These are phyloP conservation scores for Cryptococcus floricola DNA, from an alignment of 1,284 basidiomycete genomes.

Conservation along the genomic window DNA sequence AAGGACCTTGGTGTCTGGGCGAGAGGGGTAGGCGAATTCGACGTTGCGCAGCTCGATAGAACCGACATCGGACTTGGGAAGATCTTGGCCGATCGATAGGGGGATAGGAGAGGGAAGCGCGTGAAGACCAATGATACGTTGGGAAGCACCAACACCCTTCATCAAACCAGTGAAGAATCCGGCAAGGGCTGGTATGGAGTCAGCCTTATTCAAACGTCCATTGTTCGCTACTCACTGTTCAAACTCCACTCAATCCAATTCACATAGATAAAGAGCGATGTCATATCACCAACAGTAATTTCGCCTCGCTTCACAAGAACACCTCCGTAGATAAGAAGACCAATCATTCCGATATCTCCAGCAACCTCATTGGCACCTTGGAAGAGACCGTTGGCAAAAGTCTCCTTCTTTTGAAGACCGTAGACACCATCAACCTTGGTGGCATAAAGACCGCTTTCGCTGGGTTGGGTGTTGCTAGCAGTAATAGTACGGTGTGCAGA, in stretches of 20 bases:
- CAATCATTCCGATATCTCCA: slow-evolving; percentile 47
- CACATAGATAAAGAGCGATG: slow-evolving; percentile 46
- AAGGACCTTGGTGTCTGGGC: slow-evolving; percentile 77
- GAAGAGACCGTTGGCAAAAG: slow-evolving; percentile 46
- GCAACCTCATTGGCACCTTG: slow-evolving; percentile 45
- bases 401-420: slow-evolving; percentile 44
- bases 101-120: slow-evolving; percentile 41
- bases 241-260: slow-evolving; percentile 49
- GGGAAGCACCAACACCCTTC: slow-evolving; percentile 48
- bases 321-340: slow-evolving; percentile 45
- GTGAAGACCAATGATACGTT: slow-evolving; percentile 43
- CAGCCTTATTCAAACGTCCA: neutral
- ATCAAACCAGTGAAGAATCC: slow-evolving; percentile 48
- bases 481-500: slow-evolving; percentile 47
- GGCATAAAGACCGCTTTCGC: slow-evolving; percentile 37
- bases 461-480: slow-evolving; percentile 42
- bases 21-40: slow-evolving; percentile 84
- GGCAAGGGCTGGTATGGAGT: slow-evolving; percentile 32
- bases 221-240: slow-evolving; percentile 34
- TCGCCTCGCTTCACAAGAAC: slow-evolving; percentile 42
- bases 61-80: slow-evolving; percentile 52
- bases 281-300: slow-evolving; percentile 47
- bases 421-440: slow-evolving; percentile 41
- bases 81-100: slow-evolving; percentile 33
- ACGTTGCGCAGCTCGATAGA: slow-evolving; percentile 73